A percentile compares a stretch with the other conserved stretches of the same genome.
phyloP scores from a whole-genome alignment of 208 protist species.

The Crithidia acanthocephali region DNA sequence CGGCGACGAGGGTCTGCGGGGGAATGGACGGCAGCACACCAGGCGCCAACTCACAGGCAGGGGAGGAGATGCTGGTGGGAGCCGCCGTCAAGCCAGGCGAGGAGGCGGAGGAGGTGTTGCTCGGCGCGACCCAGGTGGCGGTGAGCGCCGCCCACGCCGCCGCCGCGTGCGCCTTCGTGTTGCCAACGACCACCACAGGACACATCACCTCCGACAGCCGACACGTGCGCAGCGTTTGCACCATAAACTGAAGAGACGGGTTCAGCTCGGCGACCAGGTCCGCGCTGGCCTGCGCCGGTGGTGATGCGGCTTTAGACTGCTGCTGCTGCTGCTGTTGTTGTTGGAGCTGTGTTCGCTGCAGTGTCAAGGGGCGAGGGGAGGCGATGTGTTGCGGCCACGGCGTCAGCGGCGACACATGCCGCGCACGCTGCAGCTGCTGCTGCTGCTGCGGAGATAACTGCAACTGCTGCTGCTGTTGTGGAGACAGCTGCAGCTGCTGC shows the following conservation, averaged over 20 bases:
- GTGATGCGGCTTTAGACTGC: background rate
- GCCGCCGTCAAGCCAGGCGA: slow-evolving; percentile 8
- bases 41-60: slow-evolving; percentile 1
- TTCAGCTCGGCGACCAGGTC: slow-evolving; percentile 27
- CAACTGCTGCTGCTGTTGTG: background rate
- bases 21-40: background rate
- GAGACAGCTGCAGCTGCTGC: background rate
- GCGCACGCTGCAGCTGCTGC: background rate
- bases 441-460: background rate
- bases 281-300: background rate
- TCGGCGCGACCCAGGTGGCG: background rate
- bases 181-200: slow-evolving; percentile 23
- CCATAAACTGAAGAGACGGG: slow-evolving; percentile 28
- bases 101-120: background rate
- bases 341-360: background rate
- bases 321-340: slow-evolving; percentile 5
- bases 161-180: slow-evolving; percentile 4
- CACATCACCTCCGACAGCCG: slow-evolving; percentile 32
- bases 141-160: slow-evolving; percentile 12
- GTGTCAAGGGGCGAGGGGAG: background rate
- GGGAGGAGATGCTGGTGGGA: background rate
- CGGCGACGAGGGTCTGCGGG: background rate
- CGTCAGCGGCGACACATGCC: background rate
- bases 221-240: slow-evolving; percentile 21
- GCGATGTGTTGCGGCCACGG: background rate